Conservation (phyloP, 2,329 filamentous ascomycete genomes). For the Microcera coccophila region DNA sequence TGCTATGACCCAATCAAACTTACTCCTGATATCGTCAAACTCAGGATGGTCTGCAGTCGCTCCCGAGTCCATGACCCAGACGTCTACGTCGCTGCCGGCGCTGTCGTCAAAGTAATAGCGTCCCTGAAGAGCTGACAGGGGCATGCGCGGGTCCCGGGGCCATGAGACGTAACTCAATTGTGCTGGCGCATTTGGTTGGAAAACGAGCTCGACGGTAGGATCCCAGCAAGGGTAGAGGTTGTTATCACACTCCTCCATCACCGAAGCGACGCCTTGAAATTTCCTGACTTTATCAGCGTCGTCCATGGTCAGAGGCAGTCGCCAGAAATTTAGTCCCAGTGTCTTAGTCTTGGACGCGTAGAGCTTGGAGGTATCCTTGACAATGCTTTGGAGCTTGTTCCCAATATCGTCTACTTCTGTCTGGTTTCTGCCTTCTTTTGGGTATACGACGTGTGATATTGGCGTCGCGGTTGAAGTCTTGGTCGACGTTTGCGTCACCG, state of each 20-base stretch:
- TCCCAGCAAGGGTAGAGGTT: background rate
- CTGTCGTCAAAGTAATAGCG: constrained; percentile 7
- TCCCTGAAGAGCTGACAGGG: background rate
- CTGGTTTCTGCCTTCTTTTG: constrained; percentile 1
- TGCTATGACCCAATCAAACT: constrained; percentile 1
- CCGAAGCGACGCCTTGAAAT: background rate
- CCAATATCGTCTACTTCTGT: background rate
- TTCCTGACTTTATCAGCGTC: constrained; percentile 1
- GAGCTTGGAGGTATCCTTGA: background rate
- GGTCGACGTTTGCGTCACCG: background rate
- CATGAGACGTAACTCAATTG: constrained; percentile 2
- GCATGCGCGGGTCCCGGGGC: background rate
- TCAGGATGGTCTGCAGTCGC: background rate
- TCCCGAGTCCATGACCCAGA: constrained; percentile 5
- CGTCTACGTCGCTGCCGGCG: constrained; percentile 1
- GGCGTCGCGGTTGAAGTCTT: constrained; percentile 1
- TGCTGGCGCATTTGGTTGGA: background rate
- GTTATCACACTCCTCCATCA: background rate
- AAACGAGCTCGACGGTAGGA: background rate
- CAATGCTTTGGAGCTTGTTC: background rate
- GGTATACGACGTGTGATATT: background rate
- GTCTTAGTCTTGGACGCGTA: background rate
- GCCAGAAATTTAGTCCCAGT: background rate
- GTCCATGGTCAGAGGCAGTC: background rate
- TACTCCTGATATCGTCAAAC: background rate